A percentile compares a stretch with the other conserved stretches of the same genome.
Conservation (phyloP, 805 yeast species). For the Metschnikowia chrysomelidarum region DNA sequence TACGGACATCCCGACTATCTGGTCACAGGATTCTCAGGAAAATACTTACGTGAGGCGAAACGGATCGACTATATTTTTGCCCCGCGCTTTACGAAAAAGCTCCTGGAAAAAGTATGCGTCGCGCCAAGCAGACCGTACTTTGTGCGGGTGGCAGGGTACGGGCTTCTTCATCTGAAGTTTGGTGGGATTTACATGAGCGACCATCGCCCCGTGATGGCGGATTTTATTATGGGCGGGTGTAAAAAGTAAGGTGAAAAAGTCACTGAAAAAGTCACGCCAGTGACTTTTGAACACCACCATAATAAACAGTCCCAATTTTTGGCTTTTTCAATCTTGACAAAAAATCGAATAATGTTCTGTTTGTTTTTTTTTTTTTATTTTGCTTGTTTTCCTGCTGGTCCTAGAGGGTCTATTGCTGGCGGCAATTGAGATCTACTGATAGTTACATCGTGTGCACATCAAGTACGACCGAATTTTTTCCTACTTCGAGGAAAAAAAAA, state of each 20-base stretch:
- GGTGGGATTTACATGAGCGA: conserved; percentile 34
- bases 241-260: not conserved
- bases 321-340: no score
- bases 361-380: no score
- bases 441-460: no score
- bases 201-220: conserved; percentile 36
- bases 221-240: conserved; percentile 16
- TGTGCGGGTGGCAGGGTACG: conserved; percentile 25
- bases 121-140: conserved; percentile 14
- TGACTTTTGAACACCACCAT: no score
- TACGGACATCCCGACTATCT: conserved; percentile 31
- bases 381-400: no score
- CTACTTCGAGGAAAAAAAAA: no score
- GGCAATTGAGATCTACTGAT: no score
- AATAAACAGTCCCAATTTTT: no score
- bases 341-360: no score
- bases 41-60: conserved; percentile 27
- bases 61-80: conserved; percentile 34
- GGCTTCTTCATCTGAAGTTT: conserved; percentile 33
- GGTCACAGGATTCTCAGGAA: conserved; percentile 34
- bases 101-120: conserved; percentile 18
- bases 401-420: no score
- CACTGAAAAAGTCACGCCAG: no score
- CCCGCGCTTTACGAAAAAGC: conserved; percentile 22
- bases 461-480: no score